Base-by-base conservation (phyloP, 495 filamentous ascomycete species). In the Penicillium verhagenii region DNA sequence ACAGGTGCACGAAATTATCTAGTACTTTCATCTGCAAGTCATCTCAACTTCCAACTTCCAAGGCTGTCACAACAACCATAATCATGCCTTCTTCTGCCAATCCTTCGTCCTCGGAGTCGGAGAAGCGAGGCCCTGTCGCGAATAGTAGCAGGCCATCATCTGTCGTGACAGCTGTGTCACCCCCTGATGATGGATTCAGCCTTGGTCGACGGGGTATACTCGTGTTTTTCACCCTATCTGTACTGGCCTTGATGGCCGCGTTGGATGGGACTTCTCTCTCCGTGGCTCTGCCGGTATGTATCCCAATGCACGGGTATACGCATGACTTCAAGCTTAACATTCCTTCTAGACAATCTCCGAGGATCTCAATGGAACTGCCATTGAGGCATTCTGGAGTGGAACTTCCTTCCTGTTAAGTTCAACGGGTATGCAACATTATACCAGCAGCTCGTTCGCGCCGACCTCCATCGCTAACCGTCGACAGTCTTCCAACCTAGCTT, bases 251-350 rank as follows among this genome's bases (percentile, higher is more conserved):
- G 29, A 86, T 86, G 73, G 84, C 82, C 5, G 86, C 89, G 21
- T 71, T 92, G 18, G 88, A 92, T 68, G 86, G 86, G 1, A 91
- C 89, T 3, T 88, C 85, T 2, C 73, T 91, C 14, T 85, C 83
- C 7, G 86, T 91, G 19, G 88, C 89, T 4, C 64, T 92, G 40
- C 87, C 88, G 1, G 83, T 86, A 67, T 42, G 75, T 67, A 8
- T 13, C 3, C 11, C 6, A 16, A 14, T 0, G 5, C 7, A 4
- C 3, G 26, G 13, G 16, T 39, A 0, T 14, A 9, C 18, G 7
- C 38, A 18, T 8, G 5, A 6, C 9, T 18, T 13, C 8, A 7
- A 28, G 10, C 24, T 25, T 16, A 52, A 6, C 18, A 6, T 1
- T 19, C 18, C 3, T 1, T 19, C 4, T 64, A 72, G 67, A 69